Evolutionary conservation across 2,329 filamentous ascomycete species (phyloP).

Genomic region (Chaetomiaceae sp.): DNA sequence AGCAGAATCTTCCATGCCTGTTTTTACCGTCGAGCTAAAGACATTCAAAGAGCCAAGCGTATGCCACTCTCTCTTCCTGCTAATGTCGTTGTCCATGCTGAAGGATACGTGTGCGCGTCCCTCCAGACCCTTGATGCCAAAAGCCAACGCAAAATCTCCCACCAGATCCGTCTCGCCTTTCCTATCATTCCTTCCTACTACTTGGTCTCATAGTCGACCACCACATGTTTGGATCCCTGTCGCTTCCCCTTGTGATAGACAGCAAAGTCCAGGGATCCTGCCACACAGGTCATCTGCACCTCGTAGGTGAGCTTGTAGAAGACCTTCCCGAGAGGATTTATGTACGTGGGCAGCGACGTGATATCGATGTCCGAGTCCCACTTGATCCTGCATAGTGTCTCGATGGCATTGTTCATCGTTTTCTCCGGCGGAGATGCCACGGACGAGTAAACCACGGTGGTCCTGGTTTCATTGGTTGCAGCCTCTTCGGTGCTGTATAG

Average conservation of each 20-base stretch:
- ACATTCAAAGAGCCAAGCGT: too few species aligned
- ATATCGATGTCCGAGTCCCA: constrained; percentile 16
- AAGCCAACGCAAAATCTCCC: too few species aligned
- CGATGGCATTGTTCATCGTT: neutral
- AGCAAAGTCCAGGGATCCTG: constrained; percentile 13
- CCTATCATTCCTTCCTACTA: too few species aligned
- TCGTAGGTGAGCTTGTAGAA: constrained; percentile 11
- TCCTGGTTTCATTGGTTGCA: neutral
- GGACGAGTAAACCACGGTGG: neutral
- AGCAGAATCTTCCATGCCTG: too few species aligned
- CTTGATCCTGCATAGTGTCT: neutral
- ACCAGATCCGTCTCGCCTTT: too few species aligned
- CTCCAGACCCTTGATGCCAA: too few species aligned
- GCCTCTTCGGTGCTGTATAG: neutral
- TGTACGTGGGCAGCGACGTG: neutral
- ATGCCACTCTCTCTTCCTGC: too few species aligned
- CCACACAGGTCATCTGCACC: constrained; percentile 17
- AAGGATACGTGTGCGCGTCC: too few species aligned
- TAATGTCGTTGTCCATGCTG: too few species aligned
- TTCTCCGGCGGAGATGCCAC: neutral
- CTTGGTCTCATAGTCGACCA: constrained; percentile 10
- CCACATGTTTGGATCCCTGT: constrained; percentile 16
- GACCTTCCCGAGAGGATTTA: neutral
- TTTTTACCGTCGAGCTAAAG: too few species aligned
- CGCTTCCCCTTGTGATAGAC: constrained; percentile 17